phyloP scores from a whole-genome alignment of 345 rosid genomes.

The Brassica nigra region DNA sequence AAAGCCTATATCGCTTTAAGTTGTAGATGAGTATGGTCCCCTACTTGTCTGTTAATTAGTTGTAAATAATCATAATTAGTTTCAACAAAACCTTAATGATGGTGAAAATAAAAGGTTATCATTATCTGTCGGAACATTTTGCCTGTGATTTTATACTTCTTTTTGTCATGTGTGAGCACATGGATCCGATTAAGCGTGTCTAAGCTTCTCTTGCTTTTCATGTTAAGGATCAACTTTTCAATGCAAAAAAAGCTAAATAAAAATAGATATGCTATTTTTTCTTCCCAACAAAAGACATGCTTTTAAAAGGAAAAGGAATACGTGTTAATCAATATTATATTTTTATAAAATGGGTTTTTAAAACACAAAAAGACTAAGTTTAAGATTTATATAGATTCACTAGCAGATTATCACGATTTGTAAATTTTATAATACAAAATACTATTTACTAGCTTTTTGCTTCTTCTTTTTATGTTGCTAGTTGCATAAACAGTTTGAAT shows the following conservation, averaged over 20 bases:
- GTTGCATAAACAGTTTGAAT: not conserved
- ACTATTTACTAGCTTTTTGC: not conserved
- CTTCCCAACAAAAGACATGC: slow-evolving; percentile 17
- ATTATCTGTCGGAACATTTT: slow-evolving; percentile 26
- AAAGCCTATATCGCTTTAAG: not conserved
- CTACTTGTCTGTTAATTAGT: not conserved
- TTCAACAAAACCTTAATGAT: slow-evolving; percentile 7
- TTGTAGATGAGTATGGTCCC: not conserved
- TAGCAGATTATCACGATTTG: not conserved
- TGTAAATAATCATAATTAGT: slow-evolving; percentile 4
- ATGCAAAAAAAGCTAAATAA: slow-evolving; percentile 11
- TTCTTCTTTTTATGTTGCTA: not conserved
- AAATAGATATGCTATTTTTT: not conserved
- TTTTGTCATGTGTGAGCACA: slow-evolving; percentile 36
- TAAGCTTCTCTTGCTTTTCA: slow-evolving; percentile 34
- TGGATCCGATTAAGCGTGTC: slow-evolving; percentile 37
- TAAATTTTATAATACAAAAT: not conserved
- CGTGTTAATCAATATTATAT: not conserved
- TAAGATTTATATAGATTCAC: not conserved
- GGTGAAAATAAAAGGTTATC: slow-evolving; percentile 33
- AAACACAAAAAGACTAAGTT: not conserved
- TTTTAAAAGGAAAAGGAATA: not conserved
- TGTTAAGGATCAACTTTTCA: slow-evolving; percentile 32
- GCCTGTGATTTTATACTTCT: not conserved
- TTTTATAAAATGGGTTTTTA: not conserved